phyloP scores from a whole-genome alignment of 441 rosid genomes.

The Syzygium malaccense region DNA sequence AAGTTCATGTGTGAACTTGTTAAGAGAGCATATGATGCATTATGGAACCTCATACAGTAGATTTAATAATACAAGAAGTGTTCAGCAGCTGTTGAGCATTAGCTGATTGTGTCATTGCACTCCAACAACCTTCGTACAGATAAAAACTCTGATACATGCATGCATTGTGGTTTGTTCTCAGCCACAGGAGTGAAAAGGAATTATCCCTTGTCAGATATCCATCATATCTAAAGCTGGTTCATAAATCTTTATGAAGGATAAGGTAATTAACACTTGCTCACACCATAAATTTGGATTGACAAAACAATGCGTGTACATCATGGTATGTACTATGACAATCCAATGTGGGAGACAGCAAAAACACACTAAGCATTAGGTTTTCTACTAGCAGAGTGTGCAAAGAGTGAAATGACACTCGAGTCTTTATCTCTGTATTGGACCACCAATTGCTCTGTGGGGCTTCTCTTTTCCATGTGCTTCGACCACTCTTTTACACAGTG shows the following conservation, averaged over 20 bases:
- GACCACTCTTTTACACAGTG: neutral
- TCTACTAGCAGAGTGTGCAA: neutral
- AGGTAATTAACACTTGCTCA: neutral
- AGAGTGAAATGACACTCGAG: neutral
- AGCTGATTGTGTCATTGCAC: neutral
- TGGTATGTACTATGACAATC: neutral
- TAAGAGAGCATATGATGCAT: neutral
- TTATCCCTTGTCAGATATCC: conserved; percentile 7
- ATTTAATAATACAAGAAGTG: neutral
- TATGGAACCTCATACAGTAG: neutral
- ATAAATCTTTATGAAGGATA: neutral
- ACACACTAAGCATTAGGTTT: conserved; percentile 6
- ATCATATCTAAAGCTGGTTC: neutral
- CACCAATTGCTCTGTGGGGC: neutral
- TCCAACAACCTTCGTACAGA: neutral
- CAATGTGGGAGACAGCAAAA: conserved; percentile 27
- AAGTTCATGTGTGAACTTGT: neutral
- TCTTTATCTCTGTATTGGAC: neutral
- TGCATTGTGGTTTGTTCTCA: conserved; percentile 14
- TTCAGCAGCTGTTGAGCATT: neutral
- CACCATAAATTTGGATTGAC: neutral
- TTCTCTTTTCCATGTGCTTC: conserved; percentile 27
- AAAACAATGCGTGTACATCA: neutral
- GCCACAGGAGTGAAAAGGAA: neutral
- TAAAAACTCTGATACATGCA: conserved; percentile 20